Base-by-base conservation (phyloP, 1,139 yeast genomes). In the Suhomyces yuchorum region DNA sequence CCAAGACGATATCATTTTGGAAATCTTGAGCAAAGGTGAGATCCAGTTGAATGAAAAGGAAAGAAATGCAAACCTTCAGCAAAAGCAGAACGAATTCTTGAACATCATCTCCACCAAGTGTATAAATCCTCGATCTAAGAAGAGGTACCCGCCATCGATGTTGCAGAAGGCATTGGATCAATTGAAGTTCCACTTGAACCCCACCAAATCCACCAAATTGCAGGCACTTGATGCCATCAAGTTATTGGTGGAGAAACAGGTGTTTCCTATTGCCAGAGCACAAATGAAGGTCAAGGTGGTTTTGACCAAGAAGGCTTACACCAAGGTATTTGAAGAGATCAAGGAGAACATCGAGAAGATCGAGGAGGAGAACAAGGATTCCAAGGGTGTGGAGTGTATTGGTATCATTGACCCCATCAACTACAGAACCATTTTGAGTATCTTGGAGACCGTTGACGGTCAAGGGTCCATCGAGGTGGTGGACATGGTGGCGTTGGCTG, bases 201-300 rank as follows among this genome's bases (percentile, higher is more conserved):
- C 92, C n/a, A 82, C 83, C 46, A 87, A 87, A 58, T 78, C 90
- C 2, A 88, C 97, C 32, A 93, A 93, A 66, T 75, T 81, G 8
- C 97, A 91, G 64, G 98, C 98, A 0, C 70, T 95, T 46, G 98
- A 93, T 51, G 97, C 96, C 4, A 92, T 95, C 56, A 88, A 83
- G 61, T 65, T 87, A 46, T 72, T 93, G 45, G 85, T 88, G 8
- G 81, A 84, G 34, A 80, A 81, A 57, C 98, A 93, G 64, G 73
- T 91, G 40, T 85, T 93, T 37, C 98, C 99, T 9, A 92, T 93
- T 53, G 96, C 91, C 0, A 78, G 99, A 56, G 98, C 99, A 0
- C 87, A 87, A 59, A 93, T 93, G 99, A 85, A 90, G 68, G 78
- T 93, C 24, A 82, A 85, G 56, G 73, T 88, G 12, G 67, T 77